Evolutionary conservation across 2,329 filamentous ascomycete species (phyloP).

Genomic region (Fusarium sp.): DNA sequence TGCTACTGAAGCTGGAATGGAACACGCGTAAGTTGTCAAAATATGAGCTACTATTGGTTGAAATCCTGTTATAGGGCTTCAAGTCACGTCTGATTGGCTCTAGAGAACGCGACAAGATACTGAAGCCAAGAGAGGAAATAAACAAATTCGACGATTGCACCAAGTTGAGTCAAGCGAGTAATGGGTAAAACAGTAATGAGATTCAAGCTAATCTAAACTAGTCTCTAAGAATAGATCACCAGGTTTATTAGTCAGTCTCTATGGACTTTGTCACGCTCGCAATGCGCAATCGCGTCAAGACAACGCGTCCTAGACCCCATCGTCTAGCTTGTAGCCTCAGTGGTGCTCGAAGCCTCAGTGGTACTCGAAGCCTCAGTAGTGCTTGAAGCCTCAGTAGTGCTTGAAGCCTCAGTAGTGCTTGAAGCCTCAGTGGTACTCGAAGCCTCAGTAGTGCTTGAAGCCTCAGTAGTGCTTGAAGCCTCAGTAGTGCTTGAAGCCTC

Average conservation of each 20-base stretch:
- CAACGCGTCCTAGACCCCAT: not conserved
- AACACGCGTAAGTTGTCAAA: no score
- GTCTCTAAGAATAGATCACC: not conserved
- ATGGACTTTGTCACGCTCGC: not conserved
- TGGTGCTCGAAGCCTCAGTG: not conserved
- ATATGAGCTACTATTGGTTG: no score
- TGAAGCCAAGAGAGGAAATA: not conserved
- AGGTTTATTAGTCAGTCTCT: not conserved
- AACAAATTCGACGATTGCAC: not conserved
- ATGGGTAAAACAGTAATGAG: not conserved
- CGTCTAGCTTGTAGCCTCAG: not conserved
- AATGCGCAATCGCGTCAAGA: not conserved
- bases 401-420: not conserved
- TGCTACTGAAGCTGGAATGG: not conserved
- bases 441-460: no score
- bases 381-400: not conserved
- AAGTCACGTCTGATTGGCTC: not conserved
- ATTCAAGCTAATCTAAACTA: slow-evolving; percentile 12
- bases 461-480: not conserved
- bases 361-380: no score
- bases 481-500: no score
- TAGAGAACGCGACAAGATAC: no score
- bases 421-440: not conserved
- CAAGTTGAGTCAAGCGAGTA: not conserved
- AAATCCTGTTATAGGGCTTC: no score